Evolutionary conservation across 2,329 filamentous ascomycete genomes (phyloP).

Genomic region (Colletotrichum scovillei): DNA sequence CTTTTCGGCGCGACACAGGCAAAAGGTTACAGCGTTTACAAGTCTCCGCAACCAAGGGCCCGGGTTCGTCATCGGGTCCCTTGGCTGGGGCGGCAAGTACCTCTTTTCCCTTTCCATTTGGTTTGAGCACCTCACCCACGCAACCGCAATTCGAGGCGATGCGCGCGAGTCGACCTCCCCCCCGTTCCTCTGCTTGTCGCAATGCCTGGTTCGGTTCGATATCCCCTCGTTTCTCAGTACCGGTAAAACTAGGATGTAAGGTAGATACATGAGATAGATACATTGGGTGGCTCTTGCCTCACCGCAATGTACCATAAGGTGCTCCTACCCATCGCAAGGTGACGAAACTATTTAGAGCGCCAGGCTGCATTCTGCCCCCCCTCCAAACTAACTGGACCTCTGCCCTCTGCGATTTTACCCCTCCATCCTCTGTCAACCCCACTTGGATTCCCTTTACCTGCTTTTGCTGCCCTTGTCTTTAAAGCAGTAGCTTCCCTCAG

Average conservation of each 20-base stretch:
- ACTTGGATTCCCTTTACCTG: conserved; percentile 12
- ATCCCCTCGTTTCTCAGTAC: neutral
- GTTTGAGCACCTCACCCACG: neutral
- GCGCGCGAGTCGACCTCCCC: neutral
- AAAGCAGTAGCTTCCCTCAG: conserved; percentile 9
- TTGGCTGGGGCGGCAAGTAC: neutral
- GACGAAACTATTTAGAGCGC: conserved; percentile 16
- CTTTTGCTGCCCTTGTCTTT: conserved; percentile 1
- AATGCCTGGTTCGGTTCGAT: neutral
- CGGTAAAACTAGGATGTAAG: neutral
- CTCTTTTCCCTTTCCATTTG: neutral
- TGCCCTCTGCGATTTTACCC: conserved; percentile 27
- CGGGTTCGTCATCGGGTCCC: neutral
- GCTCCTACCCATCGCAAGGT: neutral
- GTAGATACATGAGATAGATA: neutral
- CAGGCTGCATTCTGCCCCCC: conserved; percentile 12
- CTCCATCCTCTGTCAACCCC: conserved; percentile 30
- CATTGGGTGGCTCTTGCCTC: neutral
- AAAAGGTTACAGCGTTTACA: neutral
- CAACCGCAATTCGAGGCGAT: neutral
- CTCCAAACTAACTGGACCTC: neutral
- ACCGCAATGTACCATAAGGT: neutral
- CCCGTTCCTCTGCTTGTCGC: neutral
- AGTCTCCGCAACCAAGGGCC: neutral
- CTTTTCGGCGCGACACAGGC: neutral